Evolutionary conservation across 1,139 yeast genomes (phyloP).

Genomic region (Suhomyces taliae): DNA sequence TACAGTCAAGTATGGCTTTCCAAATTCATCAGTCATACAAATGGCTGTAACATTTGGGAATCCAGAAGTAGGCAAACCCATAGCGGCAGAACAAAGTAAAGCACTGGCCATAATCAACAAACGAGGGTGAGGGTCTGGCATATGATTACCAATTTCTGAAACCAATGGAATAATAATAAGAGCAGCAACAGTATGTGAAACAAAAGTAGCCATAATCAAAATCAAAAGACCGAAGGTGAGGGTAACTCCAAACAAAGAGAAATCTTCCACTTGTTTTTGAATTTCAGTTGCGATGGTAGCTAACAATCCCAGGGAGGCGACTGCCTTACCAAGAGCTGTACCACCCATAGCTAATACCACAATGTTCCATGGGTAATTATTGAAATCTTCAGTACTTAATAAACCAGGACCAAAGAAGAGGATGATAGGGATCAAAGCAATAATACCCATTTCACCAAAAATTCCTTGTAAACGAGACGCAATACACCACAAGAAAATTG

Average conservation of each 20-base stretch:
- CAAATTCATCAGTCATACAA: slow-evolving; percentile 71
- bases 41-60: slow-evolving; percentile 82
- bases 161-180: slow-evolving; percentile 70
- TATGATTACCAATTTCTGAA: slow-evolving; percentile 61
- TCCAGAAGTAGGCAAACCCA: slow-evolving; percentile 77
- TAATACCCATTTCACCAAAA: slow-evolving; percentile 72
- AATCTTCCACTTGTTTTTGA: slow-evolving; percentile 55
- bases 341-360: slow-evolving; percentile 81
- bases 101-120: slow-evolving; percentile 68
- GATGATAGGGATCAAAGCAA: slow-evolving; percentile 65
- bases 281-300: slow-evolving; percentile 61
- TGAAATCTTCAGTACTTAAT: slow-evolving; percentile 63
- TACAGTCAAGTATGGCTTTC: slow-evolving; percentile 65
- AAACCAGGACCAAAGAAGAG: slow-evolving; percentile 72
- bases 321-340: slow-evolving; percentile 72
- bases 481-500: slow-evolving; percentile 73
- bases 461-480: slow-evolving; percentile 54
- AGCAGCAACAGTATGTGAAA: slow-evolving; percentile 77
- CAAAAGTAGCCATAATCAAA: slow-evolving; percentile 70
- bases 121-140: slow-evolving; percentile 57
- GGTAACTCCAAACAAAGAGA: slow-evolving; percentile 58
- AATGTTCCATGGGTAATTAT: slow-evolving; percentile 75
- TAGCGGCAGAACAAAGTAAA: slow-evolving; percentile 68
- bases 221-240: slow-evolving; percentile 67
- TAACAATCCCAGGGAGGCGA: slow-evolving; percentile 67